Evolutionary conservation across 2,329 filamentous ascomycete genomes (phyloP).

Genomic region (Verticillium zaregamsianum): DNA sequence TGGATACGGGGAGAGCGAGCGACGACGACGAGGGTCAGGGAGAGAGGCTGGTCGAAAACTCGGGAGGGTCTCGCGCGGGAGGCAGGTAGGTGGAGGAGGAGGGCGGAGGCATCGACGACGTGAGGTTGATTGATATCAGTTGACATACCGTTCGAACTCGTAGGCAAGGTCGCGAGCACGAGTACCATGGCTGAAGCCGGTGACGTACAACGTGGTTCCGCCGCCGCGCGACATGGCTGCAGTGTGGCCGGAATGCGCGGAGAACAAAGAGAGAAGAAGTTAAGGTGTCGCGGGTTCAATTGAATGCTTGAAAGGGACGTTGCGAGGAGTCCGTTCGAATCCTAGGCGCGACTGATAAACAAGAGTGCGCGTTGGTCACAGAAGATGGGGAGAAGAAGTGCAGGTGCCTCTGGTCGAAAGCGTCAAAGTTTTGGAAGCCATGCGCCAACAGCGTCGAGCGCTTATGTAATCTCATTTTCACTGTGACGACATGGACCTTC

Average conservation of each 20-base stretch:
- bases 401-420: neutral
- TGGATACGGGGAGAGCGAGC: constrained; percentile 24
- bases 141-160: constrained; percentile 99
- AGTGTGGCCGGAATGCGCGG: neutral
- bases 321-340: neutral
- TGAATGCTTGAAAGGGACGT: neutral
- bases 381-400: neutral
- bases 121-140: constrained; percentile 29
- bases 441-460: neutral
- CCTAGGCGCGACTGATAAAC: neutral
- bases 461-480: neutral
- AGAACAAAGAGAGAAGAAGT: neutral
- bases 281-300: neutral
- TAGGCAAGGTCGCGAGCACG: constrained; percentile 98
- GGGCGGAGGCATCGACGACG: constrained; percentile 27
- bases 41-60: constrained; percentile 24
- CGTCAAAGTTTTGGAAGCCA: neutral
- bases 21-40: constrained; percentile 16
- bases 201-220: constrained; percentile 94
- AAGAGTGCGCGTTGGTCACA: neutral
- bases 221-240: constrained; percentile 80
- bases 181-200: constrained; percentile 97
- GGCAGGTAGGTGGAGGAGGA: constrained; percentile 19
- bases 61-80: constrained; percentile 24
- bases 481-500: neutral